Base-by-base conservation (phyloP, 306 rosid species). In the Morella rubra region DNA sequence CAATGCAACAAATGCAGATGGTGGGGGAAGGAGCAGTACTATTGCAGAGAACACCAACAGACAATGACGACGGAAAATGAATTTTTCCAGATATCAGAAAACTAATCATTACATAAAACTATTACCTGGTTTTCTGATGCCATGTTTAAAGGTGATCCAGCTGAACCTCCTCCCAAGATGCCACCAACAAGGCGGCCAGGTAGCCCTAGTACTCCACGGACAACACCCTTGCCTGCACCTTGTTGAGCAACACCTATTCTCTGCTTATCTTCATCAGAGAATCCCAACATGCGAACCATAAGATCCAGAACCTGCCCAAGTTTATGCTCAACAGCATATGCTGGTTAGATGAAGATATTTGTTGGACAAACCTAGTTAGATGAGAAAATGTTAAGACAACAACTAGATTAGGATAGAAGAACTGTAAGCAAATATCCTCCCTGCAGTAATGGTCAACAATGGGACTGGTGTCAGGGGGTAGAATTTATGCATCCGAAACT, bases 111-210 rank as follows among this genome's bases (percentile, higher is more conserved):
- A 68, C 13, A 14, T 67, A 24, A 50, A 76, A 50, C 49, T 56
- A 50, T 71, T 73, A 90, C 98, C 90, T 92, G 98, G 81, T 89
- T 85, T 27, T 95, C 97, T 20, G 94, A 80, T 78, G 91, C 89
- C 15, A 55, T 72, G 74, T 84, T 84, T 79, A 82, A 73, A 67
- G 90, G 69, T 61, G 80, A 72, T 81, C 84, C 96, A 24, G 85
- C 55, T 13, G 96, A 82, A 85, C 89, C 70, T 69, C 97, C 92
- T 69, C 96, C 93, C 87, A 88, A 85, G 73, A 95, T 89, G 55
- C 98, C 98, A 49, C 97, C 98, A 71, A 92, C 98, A 18, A 95
- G 86, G 80, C 97, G 98, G 44, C 98, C 98, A 44, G 98, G 97
- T 58, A 95, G 61, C 50, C 96, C 95, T 66, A 95, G 81, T 79